A percentile compares a stretch with the other conserved stretches of the same genome.
phyloP scores from a whole-genome alignment of 805 yeast species.

The Candida patagonica region DNA sequence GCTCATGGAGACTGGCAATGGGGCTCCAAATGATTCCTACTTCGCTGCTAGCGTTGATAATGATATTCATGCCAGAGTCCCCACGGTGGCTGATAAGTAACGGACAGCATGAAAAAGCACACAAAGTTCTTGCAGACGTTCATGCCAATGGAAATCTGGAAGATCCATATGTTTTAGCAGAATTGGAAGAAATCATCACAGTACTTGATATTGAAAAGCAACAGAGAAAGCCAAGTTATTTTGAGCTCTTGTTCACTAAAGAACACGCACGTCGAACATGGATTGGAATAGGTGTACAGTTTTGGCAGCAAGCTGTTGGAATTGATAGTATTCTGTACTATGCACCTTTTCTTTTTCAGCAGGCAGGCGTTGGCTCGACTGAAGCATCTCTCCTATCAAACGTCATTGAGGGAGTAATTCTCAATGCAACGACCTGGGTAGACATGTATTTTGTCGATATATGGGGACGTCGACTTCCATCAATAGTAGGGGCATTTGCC shows the following conservation, averaged over 20 bases:
- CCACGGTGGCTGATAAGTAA: constrained; percentile 70
- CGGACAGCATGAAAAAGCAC: constrained; percentile 56
- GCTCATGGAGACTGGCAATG: too few species aligned
- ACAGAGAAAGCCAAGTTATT: too few species aligned
- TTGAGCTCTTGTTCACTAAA: too few species aligned
- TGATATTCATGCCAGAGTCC: constrained; percentile 73
- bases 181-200: constrained; percentile 12
- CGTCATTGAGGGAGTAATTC: constrained; percentile 40
- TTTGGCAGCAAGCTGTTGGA: too few species aligned
- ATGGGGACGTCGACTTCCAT: too few species aligned
- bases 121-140: constrained; percentile 7
- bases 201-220: background rate
- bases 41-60: too few species aligned
- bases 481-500: constrained; percentile 18
- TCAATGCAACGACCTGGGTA: constrained; percentile 21
- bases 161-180: constrained; percentile 13
- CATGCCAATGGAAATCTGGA: constrained; percentile 14
- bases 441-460: constrained; percentile 15
- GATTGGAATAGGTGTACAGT: too few species aligned
- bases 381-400: constrained; percentile 41
- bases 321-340: too few species aligned
- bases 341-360: constrained; percentile 43
- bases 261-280: too few species aligned
- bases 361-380: constrained; percentile 40
- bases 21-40: too few species aligned